Evolutionary conservation across 768 basidiomycete species (phyloP), one percentile per base, ranked within the genome.

Genomic region (Xanthoconium stramineum): DNA sequence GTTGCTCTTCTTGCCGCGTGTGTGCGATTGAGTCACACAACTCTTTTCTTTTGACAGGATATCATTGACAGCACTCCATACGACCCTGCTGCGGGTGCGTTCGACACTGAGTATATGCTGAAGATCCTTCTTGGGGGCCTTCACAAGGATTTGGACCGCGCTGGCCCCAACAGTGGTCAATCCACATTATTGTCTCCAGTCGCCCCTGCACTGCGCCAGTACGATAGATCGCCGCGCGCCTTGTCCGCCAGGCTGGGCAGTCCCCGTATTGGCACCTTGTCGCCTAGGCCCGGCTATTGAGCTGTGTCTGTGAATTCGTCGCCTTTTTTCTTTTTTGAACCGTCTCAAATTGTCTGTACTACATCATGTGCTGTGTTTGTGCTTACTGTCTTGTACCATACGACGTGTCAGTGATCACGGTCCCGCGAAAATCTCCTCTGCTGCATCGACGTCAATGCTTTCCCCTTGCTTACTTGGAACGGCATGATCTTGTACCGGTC

Each of bases 41-140:
- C 13, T 3, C 24, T 24, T 24, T 24, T 24, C 4, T 6, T 14
- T 47, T 17, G 11, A 43, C 56, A 79, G 67, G 80, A 81, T 55
- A 74, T 80, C 30, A 78, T 81, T 9, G 80, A 80, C 62, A 76
- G 77, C 37, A 77, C 77, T 6, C 72, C 73, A 10, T 80, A 57
- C 46, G 68, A 72, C 47, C 69, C 64, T 42, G 62, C 52, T 17
- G 55, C 66, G 5, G 71, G 71, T 55, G 56, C 45, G 5, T 71
- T 71, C 24, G 66, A 73, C 56, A 68, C 71, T 10, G 71, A 71
- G 44, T 71, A 73, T 56, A 71, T 71, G 71, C 33, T 73, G 17
- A 71, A 73, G 63, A 69, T 71, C 45, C 65, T 71, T 13, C 65
- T 71, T 19, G 71, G 71, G 5, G 55, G 67, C 47, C 4, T 71